phyloP scores from a whole-genome alignment of 192 early-diverging fungal genomes.

The Coemansia sp. region DNA sequence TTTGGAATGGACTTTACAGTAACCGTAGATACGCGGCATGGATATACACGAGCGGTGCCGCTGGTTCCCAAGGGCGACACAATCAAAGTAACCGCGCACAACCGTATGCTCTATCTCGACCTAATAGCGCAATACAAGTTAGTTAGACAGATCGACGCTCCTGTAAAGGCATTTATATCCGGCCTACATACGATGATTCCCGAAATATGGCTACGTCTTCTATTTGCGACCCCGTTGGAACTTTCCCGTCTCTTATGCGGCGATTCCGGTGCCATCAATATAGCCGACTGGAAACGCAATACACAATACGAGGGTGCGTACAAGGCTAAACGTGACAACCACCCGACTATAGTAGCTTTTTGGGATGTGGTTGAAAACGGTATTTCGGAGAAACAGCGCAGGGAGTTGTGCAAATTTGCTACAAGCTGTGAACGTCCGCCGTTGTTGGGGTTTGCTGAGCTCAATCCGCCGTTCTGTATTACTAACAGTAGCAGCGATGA shows the following conservation, averaged over 20 bases:
- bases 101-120: constrained; percentile 87
- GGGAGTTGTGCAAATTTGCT: constrained; percentile 80
- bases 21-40: constrained; percentile 55
- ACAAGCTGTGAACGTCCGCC: constrained; percentile 92
- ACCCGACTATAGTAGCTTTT: constrained; percentile 78
- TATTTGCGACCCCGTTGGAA: constrained; percentile 90
- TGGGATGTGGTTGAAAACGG: constrained; percentile 62
- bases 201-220: constrained; percentile 77
- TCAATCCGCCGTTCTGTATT: constrained; percentile 46
- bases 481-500: constrained; percentile 27
- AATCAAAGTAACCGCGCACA: constrained; percentile 81
- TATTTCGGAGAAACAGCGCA: constrained; percentile 55
- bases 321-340: constrained; percentile 38
- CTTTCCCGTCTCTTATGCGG: constrained; percentile 90
- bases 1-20: constrained; percentile 70
- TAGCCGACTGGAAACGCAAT: constrained; percentile 73
- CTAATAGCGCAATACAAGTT: constrained; percentile 86
- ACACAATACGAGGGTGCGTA: constrained; percentile 78
- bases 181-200: constrained; percentile 86
- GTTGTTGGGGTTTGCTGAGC: constrained; percentile 80
- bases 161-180: constrained; percentile 79
- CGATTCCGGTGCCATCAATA: constrained; percentile 70
- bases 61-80: constrained; percentile 76
- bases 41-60: constrained; percentile 57
- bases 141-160: constrained; percentile 75